Conservation (phyloP, 140 eudicot species). For the Ambrosia hybrid region DNA sequence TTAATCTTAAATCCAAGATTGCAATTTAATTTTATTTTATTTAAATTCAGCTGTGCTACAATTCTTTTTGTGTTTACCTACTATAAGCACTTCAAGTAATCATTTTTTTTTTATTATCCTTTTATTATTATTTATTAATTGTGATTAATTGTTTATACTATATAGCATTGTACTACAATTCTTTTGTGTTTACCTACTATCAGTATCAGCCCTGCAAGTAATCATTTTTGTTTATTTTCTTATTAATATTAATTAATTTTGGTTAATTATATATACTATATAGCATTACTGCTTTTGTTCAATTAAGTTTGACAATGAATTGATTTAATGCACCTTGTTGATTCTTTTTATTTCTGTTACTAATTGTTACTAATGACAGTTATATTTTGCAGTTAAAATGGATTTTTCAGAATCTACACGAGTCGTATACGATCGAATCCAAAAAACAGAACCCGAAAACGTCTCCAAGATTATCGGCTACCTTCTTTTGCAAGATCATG, state of each 20-base stretch:
- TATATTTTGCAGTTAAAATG: constrained; percentile 28
- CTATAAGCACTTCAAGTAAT: too few relatives aligned
- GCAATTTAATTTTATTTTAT: too few relatives aligned
- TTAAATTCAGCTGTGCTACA: too few relatives aligned
- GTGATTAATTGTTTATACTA: too few relatives aligned
- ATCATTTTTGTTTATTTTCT: constrained; percentile 4
- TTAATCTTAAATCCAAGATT: too few relatives aligned
- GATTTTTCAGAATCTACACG: constrained; percentile 57
- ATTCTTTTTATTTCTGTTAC: too few relatives aligned
- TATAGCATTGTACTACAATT: background rate
- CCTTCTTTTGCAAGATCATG: constrained; percentile 54
- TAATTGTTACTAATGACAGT: too few relatives aligned
- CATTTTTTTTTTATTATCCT: too few relatives aligned
- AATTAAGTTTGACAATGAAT: background rate
- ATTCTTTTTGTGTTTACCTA: too few relatives aligned
- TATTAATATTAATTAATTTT: constrained; percentile 5
- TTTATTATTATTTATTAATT: too few relatives aligned
- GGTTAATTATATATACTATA: background rate
- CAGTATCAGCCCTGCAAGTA: constrained; percentile 5
- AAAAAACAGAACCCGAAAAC: constrained; percentile 52
- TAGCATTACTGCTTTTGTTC: background rate
- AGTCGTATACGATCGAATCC: constrained; percentile 50
- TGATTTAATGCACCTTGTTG: constrained; percentile 4
- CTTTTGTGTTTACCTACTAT: constrained; percentile 23
- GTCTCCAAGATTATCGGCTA: constrained; percentile 59